These are phyloP conservation scores for Phaeosphaeriaceae sp. DNA, from an alignment of 2,329 filamentous ascomycete genomes.

Conservation along the genomic window DNA sequence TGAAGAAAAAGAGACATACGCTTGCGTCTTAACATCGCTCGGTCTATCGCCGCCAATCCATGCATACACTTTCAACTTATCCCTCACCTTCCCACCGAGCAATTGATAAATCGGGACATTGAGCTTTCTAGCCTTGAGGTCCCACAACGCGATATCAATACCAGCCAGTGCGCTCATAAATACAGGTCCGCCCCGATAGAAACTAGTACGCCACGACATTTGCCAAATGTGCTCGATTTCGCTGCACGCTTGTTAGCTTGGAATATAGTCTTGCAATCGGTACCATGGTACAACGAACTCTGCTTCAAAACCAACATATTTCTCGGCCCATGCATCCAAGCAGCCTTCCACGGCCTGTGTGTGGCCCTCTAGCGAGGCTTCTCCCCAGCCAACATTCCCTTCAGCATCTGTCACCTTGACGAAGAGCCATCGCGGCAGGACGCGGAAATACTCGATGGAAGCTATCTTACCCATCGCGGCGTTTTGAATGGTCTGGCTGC, in stretches of 20 bases:
- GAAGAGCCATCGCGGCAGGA: slow-evolving; percentile 77
- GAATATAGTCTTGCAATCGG: neutral
- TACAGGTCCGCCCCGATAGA: slow-evolving; percentile 79
- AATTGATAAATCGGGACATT: slow-evolving; percentile 75
- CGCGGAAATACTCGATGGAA: slow-evolving; percentile 74
- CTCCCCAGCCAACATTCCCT: slow-evolving; percentile 73
- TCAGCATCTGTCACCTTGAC: slow-evolving; percentile 75
- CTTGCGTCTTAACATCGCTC: slow-evolving; percentile 67
- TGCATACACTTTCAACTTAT: slow-evolving; percentile 74
- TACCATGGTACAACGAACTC: slow-evolving; percentile 57
- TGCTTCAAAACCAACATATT: slow-evolving; percentile 71
- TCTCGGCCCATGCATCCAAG: slow-evolving; percentile 68
- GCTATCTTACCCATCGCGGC: slow-evolving; percentile 66
- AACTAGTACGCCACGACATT: slow-evolving; percentile 69
- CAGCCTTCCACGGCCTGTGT: slow-evolving; percentile 76
- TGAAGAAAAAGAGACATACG: slow-evolving; percentile 50
- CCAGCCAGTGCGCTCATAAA: slow-evolving; percentile 81
- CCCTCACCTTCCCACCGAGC: slow-evolving; percentile 74
- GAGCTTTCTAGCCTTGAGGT: slow-evolving; percentile 70
- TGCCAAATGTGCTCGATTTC: slow-evolving; percentile 86
- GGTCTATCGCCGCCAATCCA: slow-evolving; percentile 82
- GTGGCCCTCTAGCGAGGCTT: slow-evolving; percentile 76
- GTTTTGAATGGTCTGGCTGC: too few relatives aligned
- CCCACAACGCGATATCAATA: slow-evolving; percentile 81
- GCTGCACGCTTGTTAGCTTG: slow-evolving; percentile 51